Percentiles rank a stretch among this genome's conserved stretches.
phyloP scores from a whole-genome alignment of 2,329 filamentous ascomycete genomes.

The Fusarium pseudoanthophilum region DNA sequence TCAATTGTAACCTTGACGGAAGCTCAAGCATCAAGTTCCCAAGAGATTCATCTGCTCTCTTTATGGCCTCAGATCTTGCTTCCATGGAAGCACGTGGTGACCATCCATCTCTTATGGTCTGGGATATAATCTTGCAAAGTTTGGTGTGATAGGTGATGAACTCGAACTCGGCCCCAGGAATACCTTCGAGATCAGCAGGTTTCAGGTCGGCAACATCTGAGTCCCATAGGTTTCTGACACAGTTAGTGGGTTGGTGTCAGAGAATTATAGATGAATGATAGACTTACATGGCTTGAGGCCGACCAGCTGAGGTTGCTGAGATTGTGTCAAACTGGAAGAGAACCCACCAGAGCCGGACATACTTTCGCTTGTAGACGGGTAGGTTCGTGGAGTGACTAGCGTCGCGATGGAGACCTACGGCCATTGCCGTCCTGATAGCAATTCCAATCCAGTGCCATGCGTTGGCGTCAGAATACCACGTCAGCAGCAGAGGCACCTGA shows the following conservation, averaged over 20 bases:
- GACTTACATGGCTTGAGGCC: constrained; percentile 12
- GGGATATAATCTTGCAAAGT: constrained; percentile 10
- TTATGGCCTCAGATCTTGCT: background rate
- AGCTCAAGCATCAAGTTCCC: background rate
- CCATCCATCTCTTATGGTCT: constrained; percentile 1
- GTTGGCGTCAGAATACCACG: constrained; percentile 14
- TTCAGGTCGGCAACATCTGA: background rate
- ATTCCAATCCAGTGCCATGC: constrained; percentile 23
- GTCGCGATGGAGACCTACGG: constrained; percentile 5
- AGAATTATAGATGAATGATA: rapidly evolving
- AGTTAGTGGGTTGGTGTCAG: background rate
- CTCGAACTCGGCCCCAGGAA: background rate
- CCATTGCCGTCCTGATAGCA: constrained; percentile 12
- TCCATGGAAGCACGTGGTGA: background rate
- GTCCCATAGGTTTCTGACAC: background rate
- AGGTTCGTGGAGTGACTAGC: constrained; percentile 6
- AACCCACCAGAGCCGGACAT: constrained; percentile 14
- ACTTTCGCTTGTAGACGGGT: constrained; percentile 4
- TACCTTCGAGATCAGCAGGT: background rate
- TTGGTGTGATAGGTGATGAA: background rate
- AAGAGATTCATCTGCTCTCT: constrained; percentile 1
- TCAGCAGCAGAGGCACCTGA: background rate
- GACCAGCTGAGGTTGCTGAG: background rate
- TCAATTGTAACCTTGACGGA: background rate
- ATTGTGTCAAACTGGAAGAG: constrained; percentile 20